Percentiles rank a stretch among this genome's conserved stretches.
Conservation (phyloP, 805 yeast genomes). For the Debaryomyces maramus region DNA sequence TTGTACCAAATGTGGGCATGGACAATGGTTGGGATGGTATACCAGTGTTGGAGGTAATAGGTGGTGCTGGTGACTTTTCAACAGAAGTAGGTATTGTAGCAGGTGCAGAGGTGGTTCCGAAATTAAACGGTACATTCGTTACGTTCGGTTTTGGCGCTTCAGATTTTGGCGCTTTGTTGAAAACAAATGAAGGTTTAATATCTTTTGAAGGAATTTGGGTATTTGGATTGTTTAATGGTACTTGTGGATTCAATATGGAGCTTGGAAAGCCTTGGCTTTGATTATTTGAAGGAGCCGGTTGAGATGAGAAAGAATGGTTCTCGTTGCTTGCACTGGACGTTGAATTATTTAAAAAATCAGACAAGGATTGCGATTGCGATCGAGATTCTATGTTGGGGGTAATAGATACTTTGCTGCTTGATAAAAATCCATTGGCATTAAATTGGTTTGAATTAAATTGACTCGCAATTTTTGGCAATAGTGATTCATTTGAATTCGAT, state of each 20-base stretch:
- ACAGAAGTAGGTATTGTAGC: not conserved
- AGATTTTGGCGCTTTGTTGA: conserved; percentile 1
- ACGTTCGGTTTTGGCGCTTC: not conserved
- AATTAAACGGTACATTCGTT: not conserved
- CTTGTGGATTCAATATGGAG: not conserved
- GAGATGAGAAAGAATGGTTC: not conserved
- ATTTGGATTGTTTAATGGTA: not conserved
- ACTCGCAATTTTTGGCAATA: not conserved
- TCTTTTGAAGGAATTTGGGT: not conserved
- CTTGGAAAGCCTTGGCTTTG: not conserved
- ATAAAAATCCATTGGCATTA: not conserved
- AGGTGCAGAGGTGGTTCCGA: not conserved
- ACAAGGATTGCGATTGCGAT: conserved; percentile 1
- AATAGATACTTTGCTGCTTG: not conserved
- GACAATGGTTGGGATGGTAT: not conserved
- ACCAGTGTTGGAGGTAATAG: not conserved
- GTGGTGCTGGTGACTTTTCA: not conserved
- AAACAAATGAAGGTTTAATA: conserved; percentile 2
- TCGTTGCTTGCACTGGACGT: not conserved
- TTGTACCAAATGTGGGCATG: not conserved
- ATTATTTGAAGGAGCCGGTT: not conserved
- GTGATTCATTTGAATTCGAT: not conserved
- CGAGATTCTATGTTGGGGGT: not conserved
- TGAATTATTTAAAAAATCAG: conserved; percentile 6
- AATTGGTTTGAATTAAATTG: not conserved